phyloP scores from a whole-genome alignment of 805 yeast species.

The Limtongozyma cylindracea region DNA sequence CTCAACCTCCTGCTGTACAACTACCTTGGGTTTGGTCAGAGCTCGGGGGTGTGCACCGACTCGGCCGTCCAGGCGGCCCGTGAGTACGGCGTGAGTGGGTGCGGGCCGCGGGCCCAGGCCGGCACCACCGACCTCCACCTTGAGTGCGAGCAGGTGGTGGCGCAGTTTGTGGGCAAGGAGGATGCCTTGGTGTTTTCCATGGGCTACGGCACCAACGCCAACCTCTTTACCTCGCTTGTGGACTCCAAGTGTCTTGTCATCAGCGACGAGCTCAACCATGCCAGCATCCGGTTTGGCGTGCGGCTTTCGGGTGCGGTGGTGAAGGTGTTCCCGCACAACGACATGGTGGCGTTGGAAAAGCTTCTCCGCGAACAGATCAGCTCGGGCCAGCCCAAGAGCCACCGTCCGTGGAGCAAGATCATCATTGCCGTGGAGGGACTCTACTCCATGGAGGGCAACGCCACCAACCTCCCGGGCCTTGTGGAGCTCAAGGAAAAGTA shows the following conservation, averaged over 20 bases:
- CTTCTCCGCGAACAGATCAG: conserved; percentile 64
- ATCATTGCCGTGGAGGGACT: conserved; percentile 78
- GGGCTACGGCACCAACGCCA: conserved; percentile 94
- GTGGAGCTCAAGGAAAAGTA: conserved; percentile 59
- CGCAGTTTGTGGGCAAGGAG: conserved; percentile 77
- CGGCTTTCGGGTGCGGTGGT: conserved; percentile 84
- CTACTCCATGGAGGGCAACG: conserved; percentile 82
- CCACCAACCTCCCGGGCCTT: conserved; percentile 56
- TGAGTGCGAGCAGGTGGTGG: conserved; percentile 52
- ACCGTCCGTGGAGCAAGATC: conserved; percentile 87
- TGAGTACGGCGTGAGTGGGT: conserved; percentile 52
- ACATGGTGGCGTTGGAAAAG: conserved; percentile 57
- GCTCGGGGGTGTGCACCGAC: conserved; percentile 77
- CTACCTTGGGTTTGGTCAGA: conserved; percentile 92
- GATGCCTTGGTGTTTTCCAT: conserved; percentile 69
- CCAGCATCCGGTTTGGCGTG: conserved; percentile 87
- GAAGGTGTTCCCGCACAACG: conserved; percentile 79
- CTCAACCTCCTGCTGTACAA: conserved; percentile 78
- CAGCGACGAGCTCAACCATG: conserved; percentile 86
- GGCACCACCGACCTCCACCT: conserved; percentile 61
- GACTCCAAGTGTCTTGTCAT: conserved; percentile 78
- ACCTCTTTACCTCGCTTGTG: conserved; percentile 57
- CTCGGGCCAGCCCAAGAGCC: conserved; percentile 86
- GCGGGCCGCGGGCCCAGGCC: conserved; percentile 49
- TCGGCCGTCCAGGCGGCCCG: conserved; percentile 35